Evolutionary conservation across 164 flowering plant species (phyloP).

Genomic region (Magnolia officinalis): DNA sequence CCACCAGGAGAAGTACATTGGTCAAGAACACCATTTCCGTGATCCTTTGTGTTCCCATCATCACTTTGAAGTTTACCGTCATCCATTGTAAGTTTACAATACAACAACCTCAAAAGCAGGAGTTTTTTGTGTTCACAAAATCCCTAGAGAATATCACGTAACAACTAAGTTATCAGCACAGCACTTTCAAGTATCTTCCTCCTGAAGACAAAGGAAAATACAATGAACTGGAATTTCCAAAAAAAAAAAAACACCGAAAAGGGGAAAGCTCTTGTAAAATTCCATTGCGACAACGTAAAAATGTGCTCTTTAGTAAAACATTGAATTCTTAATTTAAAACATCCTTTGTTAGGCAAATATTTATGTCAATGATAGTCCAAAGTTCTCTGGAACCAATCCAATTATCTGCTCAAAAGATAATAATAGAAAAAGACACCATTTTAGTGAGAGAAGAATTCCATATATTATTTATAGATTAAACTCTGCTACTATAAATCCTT

Average conservation of each 20-base stretch:
- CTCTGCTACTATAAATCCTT: too few species aligned
- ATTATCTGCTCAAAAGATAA: too few species aligned
- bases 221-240: background rate
- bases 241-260: background rate
- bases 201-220: background rate
- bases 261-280: background rate
- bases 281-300: too few species aligned
- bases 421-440: too few species aligned
- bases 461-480: too few species aligned
- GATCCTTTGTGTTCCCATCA: constrained; percentile 25
- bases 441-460: too few species aligned
- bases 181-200: background rate
- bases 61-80: constrained; percentile 18
- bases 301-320: too few species aligned
- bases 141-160: background rate
- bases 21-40: constrained; percentile 38
- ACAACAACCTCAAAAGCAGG: background rate
- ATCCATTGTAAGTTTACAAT: constrained; percentile 43
- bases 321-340: too few species aligned
- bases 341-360: too few species aligned
- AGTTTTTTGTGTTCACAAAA: background rate
- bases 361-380: too few species aligned
- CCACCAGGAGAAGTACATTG: constrained; percentile 17
- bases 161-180: background rate
- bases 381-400: too few species aligned